Evolutionary conservation across 1,284 basidiomycete species (phyloP).

Genomic region (Lignosus rhinocerotis): DNA sequence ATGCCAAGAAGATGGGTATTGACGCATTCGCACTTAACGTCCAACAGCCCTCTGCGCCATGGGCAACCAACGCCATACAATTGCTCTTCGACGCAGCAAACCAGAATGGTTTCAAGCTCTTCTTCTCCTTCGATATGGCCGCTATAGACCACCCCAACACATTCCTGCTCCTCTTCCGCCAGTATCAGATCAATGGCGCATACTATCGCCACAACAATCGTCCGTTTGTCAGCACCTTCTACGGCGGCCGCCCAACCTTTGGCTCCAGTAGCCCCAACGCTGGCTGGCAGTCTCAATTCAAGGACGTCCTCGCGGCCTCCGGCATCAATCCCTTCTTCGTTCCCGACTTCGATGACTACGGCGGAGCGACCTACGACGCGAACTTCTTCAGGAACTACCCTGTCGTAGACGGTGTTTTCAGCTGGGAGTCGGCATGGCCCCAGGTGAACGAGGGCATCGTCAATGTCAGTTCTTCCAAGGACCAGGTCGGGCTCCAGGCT

Average conservation of each 20-base stretch:
- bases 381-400: conserved; percentile 17
- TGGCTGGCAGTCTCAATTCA: conserved; percentile 17
- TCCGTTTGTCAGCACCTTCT: conserved; percentile 20
- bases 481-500: conserved; percentile 10
- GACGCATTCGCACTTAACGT: conserved; percentile 20
- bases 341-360: conserved; percentile 18
- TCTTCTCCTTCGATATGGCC: conserved; percentile 81
- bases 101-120: conserved; percentile 62
- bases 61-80: conserved; percentile 5
- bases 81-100: conserved; percentile 16
- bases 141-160: conserved; percentile 10
- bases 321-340: conserved; percentile 20
- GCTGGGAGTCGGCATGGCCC: conserved; percentile 20
- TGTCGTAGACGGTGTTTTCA: conserved; percentile 17
- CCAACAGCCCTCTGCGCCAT: conserved; percentile 8
- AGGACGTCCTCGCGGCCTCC: conserved; percentile 6
- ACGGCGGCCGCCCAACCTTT: conserved; percentile 16
- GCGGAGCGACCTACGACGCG: conserved; percentile 11
- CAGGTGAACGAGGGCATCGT: conserved; percentile 10
- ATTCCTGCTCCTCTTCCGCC: conserved; percentile 17
- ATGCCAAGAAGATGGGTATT: conserved; percentile 13
- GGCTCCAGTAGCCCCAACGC: conserved; percentile 14
- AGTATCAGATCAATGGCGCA: conserved; percentile 14
- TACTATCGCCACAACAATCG: conserved; percentile 17
- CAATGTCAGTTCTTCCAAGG: conserved; percentile 18